Conservation (phyloP, 2,329 filamentous ascomycete species). For the Mycocentrospora acerina region DNA sequence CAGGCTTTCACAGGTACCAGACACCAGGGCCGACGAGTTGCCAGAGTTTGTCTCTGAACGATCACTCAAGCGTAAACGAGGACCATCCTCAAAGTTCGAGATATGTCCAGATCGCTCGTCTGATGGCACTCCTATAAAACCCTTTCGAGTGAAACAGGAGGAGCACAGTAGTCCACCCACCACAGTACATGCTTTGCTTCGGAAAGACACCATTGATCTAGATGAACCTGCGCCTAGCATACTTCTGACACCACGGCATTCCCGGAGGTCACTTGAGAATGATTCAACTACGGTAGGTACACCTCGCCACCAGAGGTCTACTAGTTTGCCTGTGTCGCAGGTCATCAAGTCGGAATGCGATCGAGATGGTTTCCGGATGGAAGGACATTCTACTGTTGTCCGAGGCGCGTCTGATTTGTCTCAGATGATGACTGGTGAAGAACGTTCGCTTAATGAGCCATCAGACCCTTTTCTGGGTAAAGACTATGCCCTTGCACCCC, state of each 20-base stretch:
- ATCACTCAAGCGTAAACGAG: constrained; percentile 47
- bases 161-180: constrained; percentile 34
- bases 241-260: constrained; percentile 34
- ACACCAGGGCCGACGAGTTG: constrained; percentile 35
- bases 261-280: constrained; percentile 6
- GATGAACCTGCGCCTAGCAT: constrained; percentile 39
- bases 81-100: constrained; percentile 14
- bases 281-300: constrained; percentile 13
- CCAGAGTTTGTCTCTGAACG: constrained; percentile 47
- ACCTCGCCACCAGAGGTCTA: constrained; percentile 29
- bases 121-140: constrained; percentile 32
- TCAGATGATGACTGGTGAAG: constrained; percentile 8
- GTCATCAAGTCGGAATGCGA: constrained; percentile 15
- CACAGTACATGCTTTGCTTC: constrained; percentile 18
- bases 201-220: constrained; percentile 48
- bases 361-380: neutral
- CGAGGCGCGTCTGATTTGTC: neutral
- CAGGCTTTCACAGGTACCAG: constrained; percentile 4
- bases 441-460: constrained; percentile 25
- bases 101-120: constrained; percentile 24
- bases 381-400: neutral
- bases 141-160: constrained; percentile 45
- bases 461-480: constrained; percentile 5
- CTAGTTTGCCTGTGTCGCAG: constrained; percentile 29
- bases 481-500: constrained; percentile 16